Evolutionary conservation across 2,329 filamentous ascomycete species (phyloP), one percentile per base, ranked within the genome.

Genomic region (Neopestalotiopsis rosae): DNA sequence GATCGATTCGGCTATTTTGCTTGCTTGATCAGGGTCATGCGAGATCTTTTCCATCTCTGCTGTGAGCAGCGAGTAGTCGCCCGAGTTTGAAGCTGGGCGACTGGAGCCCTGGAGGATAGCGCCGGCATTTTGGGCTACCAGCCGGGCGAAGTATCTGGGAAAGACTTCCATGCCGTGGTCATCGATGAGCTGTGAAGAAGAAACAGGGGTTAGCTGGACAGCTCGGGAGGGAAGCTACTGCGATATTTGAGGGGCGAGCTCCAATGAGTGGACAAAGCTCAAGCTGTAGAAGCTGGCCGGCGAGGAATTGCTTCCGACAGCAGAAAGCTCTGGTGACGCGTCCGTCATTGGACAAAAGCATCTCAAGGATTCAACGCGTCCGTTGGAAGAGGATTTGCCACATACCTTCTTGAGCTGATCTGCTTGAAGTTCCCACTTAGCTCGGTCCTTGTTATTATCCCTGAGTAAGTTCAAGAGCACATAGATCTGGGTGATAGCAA

Each of bases 151-250:
- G 82, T 96, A 98, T 86, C 95, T 97, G 70, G 94, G 91, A 81
- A 95, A 98, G 79, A 98, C 94, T 87, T 99, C 97, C 95, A 99
- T 99, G 79, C 95, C 95, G 94, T 97, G 92, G 77, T 95, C 95
- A 89, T 97, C 92, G 84, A 98, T 92, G 80, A 98, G 91, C 93
- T 97, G 73, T 34, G 7, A 24, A 52, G n/a, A 14, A 34, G 12
- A 58, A 49, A 69, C 14, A 68, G 66, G 32, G 70, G 57, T 69
- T 67, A 61, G 24, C 61, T 40, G 20, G 58, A 40, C 59, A 12
- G 59, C 45, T 52, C 17, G 45, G 7, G n/a, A 28, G 20, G 45
- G 45, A 52, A 52, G 45, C 45, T 52, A 3, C 17, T 52, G 45
- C n/a, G 63, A 52, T 49, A 34, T n/a, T 14, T 30, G 4, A 7